Base-by-base conservation (phyloP, 192 early-diverging fungal species). In the Helicostylum pulchrum region DNA sequence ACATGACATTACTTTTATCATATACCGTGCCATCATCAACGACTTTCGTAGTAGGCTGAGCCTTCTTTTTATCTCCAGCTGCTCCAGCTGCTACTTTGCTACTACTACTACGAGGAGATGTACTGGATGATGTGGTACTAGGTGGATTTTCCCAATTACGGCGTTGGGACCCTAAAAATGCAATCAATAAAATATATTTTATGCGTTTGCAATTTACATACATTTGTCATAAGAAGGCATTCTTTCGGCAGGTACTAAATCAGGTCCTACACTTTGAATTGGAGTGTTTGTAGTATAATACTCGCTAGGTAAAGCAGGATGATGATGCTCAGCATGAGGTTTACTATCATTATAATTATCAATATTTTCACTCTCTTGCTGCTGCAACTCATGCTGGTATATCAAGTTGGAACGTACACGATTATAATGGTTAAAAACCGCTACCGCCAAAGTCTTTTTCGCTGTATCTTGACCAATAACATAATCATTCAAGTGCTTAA, bases 1-100 rank as follows among this genome's bases (percentile, higher is more conserved):
- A 68, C n/a, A 94, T 77, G 7, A 94, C 90, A 61, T 93, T 93
- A 77, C 92, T 93, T 71, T 94, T 94, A 52, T 94, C 93, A 30
- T 92, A 83, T 61, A 86, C 76, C 4, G 87, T 87, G 17, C 43
- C 42, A 52, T 70, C 68, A 23, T 61, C 66, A 3, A 6, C 6
- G 36, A 39, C 36, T 39, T 39, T n/a, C n/a, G n/a, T n/a, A n/a
- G n/a, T 39, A 9, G 36, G 36, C 9, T 39, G 36, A 39, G 6
- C 36, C 36, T 39, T 39, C 9, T 10, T 39, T 39, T 39, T 39
- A 9, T 39, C 48, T 34, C 19, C 36, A 20, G 17, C 15, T 14
- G 8, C 31, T 21, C 32, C 17, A 15, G 46, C 56, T 26, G 6
- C 30, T 39, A 39, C 36, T 39, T 39, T 39, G n/a, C n/a, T n/a